phyloP scores from a whole-genome alignment of 352 stramenopile species.

The Pseudoperonospora humuli region DNA sequence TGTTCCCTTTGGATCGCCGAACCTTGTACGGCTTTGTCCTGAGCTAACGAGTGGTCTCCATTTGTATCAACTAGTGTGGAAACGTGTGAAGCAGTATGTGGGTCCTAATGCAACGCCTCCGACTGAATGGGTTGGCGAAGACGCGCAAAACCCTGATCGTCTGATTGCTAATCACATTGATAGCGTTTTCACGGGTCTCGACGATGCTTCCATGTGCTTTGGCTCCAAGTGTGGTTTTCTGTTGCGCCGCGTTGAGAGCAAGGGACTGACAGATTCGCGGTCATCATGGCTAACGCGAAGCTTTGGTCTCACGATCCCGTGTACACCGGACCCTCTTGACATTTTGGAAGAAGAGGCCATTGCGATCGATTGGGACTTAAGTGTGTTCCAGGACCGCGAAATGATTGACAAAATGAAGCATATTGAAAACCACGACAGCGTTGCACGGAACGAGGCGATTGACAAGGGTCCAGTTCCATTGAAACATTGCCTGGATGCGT shows the following conservation, averaged over 20 bases:
- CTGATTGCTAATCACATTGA: slow-evolving; percentile 71
- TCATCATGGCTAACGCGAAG: slow-evolving; percentile 71
- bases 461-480: slow-evolving; percentile 84
- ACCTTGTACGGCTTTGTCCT: slow-evolving; percentile 81
- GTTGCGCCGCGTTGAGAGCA: slow-evolving; percentile 75
- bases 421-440: slow-evolving; percentile 68
- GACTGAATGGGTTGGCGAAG: slow-evolving; percentile 29
- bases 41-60: slow-evolving; percentile 72
- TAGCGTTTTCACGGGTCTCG: slow-evolving; percentile 66
- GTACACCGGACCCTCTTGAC: slow-evolving; percentile 60
- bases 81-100: slow-evolving; percentile 79
- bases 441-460: slow-evolving; percentile 79
- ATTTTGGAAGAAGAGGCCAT: slow-evolving; percentile 84
- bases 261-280: slow-evolving; percentile 72
- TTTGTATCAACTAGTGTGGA: slow-evolving; percentile 76
- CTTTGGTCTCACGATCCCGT: slow-evolving; percentile 78
- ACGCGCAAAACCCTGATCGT: slow-evolving; percentile 20
- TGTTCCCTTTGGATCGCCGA: slow-evolving; percentile 77
- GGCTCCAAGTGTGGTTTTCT: slow-evolving; percentile 67
- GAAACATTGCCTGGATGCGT: slow-evolving; percentile 73
- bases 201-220: slow-evolving; percentile 14
- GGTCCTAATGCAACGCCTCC: slow-evolving; percentile 26
- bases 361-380: slow-evolving; percentile 81
- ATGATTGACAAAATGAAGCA: slow-evolving; percentile 84
- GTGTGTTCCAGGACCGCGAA: slow-evolving; percentile 76